phyloP scores from a whole-genome alignment of 805 yeast species.

The Barnettozyma botsteinii region DNA sequence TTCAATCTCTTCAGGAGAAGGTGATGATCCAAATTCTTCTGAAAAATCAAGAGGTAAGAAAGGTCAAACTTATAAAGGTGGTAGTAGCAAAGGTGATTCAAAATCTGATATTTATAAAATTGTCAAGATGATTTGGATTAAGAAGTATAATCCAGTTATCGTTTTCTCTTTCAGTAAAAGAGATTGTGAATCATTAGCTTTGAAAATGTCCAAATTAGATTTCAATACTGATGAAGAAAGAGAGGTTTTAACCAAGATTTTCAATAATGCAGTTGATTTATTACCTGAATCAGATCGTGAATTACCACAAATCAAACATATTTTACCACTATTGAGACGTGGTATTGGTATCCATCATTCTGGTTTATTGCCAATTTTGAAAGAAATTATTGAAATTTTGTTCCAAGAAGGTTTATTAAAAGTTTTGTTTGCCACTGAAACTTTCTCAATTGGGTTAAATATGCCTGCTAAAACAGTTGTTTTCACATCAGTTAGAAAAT shows the following conservation, averaged over 20 bases:
- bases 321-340: conserved; percentile 80
- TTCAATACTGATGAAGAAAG: conserved; percentile 93
- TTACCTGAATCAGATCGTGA: conserved; percentile 89
- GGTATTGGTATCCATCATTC: conserved; percentile 99
- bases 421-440: conserved; percentile 95
- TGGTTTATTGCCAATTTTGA: conserved; percentile 86
- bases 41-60: conserved; percentile 60
- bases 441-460: conserved; percentile 95
- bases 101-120: conserved; percentile 89
- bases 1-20: conserved; percentile 71
- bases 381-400: conserved; percentile 91
- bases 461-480: conserved; percentile 99
- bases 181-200: conserved; percentile 91
- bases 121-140: conserved; percentile 96
- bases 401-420: conserved; percentile 96
- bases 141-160: conserved; percentile 94
- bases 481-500: conserved; percentile 93
- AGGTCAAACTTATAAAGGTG: conserved; percentile 85
- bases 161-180: conserved; percentile 97
- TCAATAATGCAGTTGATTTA: conserved; percentile 81
- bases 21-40: conserved; percentile 72
- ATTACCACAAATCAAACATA: conserved; percentile 89
- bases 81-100: conserved; percentile 49
- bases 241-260: conserved; percentile 83
- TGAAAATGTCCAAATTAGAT: conserved; percentile 93